Evolutionary conservation across 1,284 basidiomycete species (phyloP).

Genomic region (Takashimella koratensis): DNA sequence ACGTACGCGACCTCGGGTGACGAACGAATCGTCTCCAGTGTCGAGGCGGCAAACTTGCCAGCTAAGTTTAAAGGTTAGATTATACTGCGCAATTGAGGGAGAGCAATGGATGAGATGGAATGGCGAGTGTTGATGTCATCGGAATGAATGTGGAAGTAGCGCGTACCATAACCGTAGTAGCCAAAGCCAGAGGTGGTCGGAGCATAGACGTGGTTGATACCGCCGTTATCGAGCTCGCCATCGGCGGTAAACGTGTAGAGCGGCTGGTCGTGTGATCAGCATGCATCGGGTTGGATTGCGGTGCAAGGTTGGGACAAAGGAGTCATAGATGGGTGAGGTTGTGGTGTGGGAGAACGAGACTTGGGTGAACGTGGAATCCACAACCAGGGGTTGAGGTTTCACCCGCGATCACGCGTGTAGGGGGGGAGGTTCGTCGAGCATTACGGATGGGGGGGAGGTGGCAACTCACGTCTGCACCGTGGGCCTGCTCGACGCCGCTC

Average conservation of each 20-base stretch:
- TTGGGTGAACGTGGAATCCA: too few species aligned
- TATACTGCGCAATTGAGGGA: slow-evolving; percentile 60
- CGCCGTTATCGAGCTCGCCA: slow-evolving; percentile 33
- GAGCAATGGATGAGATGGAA: slow-evolving; percentile 1
- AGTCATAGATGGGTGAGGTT: neutral
- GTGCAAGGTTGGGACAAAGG: neutral
- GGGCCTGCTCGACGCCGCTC: slow-evolving; percentile 30
- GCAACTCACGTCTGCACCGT: slow-evolving; percentile 50
- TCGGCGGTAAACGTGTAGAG: slow-evolving; percentile 29
- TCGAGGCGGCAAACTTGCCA: slow-evolving; percentile 71
- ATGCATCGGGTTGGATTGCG: slow-evolving; percentile 2
- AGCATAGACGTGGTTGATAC: slow-evolving; percentile 45
- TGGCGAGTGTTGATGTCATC: neutral
- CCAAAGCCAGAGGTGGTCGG: slow-evolving; percentile 27
- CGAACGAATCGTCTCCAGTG: slow-evolving; percentile 73
- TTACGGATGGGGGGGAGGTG: neutral
- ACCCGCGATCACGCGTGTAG: neutral
- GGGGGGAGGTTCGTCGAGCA: neutral
- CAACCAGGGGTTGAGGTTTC: neutral
- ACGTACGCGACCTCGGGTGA: slow-evolving; percentile 91
- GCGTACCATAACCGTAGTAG: slow-evolving; percentile 46
- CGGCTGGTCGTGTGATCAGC: slow-evolving; percentile 24
- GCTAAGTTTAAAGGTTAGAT: too few species aligned
- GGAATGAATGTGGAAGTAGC: neutral
- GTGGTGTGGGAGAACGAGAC: neutral